Percentiles rank a stretch among this genome's conserved stretches.
Conservation (phyloP, 2,329 filamentous ascomycete species). For the Teratosphaeria gauchensis region DNA sequence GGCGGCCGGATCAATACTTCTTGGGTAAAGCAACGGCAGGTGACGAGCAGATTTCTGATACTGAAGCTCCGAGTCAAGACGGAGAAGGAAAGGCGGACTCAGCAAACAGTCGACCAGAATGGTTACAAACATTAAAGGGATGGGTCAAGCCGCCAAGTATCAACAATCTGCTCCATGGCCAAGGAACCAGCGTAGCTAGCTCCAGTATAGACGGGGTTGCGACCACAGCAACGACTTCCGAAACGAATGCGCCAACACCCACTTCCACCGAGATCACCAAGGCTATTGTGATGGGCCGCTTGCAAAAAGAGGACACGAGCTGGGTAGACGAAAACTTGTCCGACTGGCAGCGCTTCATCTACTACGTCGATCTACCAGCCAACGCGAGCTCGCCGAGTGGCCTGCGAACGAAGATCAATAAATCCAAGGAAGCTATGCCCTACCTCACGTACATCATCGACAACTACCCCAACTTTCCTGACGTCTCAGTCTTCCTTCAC, state of each 20-base stretch:
- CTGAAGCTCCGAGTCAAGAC: not conserved
- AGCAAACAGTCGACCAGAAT: not conserved
- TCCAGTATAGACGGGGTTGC: not conserved
- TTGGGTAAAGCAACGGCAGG: not conserved
- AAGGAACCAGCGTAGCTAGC: not conserved
- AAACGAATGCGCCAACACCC: not conserved
- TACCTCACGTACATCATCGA: slow-evolving; percentile 41
- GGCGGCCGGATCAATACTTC: not conserved
- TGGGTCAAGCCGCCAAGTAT: not conserved
- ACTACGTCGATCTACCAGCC: slow-evolving; percentile 31
- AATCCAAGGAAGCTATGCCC: slow-evolving; percentile 38
- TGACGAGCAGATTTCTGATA: not conserved
- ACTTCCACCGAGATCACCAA: slow-evolving; percentile 6
- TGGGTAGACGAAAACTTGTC: slow-evolving; percentile 39
- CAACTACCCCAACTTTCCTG: slow-evolving; percentile 29
- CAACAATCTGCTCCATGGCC: not conserved
- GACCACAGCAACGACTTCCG: not conserved
- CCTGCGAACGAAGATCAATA: slow-evolving; percentile 22
- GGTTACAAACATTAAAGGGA: not conserved
- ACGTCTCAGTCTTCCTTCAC: slow-evolving; percentile 22
- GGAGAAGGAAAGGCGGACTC: not conserved
- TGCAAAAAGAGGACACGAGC: slow-evolving; percentile 33
- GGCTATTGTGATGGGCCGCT: slow-evolving; percentile 32
- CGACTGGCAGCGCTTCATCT: slow-evolving; percentile 40
- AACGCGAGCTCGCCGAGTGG: slow-evolving; percentile 13